A percentile compares a stretch with the other conserved stretches of the same genome.
Conservation (phyloP, 2,329 filamentous ascomycete genomes). For the Bipolaris bicolor region DNA sequence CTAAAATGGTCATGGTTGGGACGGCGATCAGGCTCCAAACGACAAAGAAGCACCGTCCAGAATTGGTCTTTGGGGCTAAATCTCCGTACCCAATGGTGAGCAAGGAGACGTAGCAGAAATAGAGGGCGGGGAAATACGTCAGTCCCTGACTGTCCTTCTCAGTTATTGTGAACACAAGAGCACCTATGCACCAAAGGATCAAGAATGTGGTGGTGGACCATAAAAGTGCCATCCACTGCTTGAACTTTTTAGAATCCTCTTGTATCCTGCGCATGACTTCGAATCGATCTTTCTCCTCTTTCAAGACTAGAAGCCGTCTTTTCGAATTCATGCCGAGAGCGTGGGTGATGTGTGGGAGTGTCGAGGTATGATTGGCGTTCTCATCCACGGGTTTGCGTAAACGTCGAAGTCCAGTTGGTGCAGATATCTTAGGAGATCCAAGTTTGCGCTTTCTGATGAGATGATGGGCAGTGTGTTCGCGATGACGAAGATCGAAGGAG, state of each 20-base stretch:
- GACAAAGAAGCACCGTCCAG: conserved; percentile 86
- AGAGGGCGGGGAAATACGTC: conserved; percentile 80
- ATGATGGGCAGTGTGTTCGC: conserved; percentile 34
- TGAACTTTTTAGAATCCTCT: conserved; percentile 65
- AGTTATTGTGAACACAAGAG: conserved; percentile 72
- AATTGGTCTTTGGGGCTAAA: conserved; percentile 74
- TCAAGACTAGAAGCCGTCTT: conserved; percentile 61
- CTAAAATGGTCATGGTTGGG: conserved; percentile 83
- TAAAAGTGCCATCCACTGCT: conserved; percentile 75
- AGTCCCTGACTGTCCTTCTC: conserved; percentile 62
- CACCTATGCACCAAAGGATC: conserved; percentile 80
- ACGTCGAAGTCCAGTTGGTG: conserved; percentile 30
- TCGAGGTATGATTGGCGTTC: conserved; percentile 6
- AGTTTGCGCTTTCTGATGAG: conserved; percentile 28
- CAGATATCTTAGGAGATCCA: conserved; percentile 31
- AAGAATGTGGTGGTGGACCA: conserved; percentile 73
- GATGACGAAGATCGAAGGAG: conserved; percentile 56
- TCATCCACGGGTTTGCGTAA: conserved; percentile 32
- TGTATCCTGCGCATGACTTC: conserved; percentile 84
- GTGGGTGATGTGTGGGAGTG: conserved; percentile 15
- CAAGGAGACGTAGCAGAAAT: conserved; percentile 84
- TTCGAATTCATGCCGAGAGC: conserved; percentile 30
- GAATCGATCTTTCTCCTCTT: conserved; percentile 71
- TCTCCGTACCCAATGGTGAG: conserved; percentile 91
- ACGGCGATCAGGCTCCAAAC: conserved; percentile 87